Evolutionary conservation across 192 early-diverging fungal species (phyloP).

Genomic region (Globomyces pollinis-pini): DNA sequence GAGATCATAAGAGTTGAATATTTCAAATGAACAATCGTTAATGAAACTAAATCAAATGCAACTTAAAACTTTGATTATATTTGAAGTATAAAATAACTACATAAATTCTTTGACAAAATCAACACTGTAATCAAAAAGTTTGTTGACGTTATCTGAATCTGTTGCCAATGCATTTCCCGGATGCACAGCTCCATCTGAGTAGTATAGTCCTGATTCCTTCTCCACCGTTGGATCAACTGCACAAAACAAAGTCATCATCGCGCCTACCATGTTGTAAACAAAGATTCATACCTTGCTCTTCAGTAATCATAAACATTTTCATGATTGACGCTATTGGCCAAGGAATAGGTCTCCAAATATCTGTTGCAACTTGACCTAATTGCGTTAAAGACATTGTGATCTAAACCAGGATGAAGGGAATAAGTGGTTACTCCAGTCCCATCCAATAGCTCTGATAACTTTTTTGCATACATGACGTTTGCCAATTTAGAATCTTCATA

Average conservation of each 20-base stretch:
- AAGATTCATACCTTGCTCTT: conserved; percentile 7
- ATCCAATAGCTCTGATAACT: neutral
- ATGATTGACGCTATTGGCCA: neutral
- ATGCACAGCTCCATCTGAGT: no score
- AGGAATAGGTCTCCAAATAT: conserved; percentile 10
- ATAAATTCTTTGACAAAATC: no score
- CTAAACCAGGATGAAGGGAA: conserved; percentile 4
- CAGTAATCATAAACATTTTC: conserved; percentile 13
- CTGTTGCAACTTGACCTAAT: conserved; percentile 8
- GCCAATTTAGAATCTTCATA: conserved; percentile 11
- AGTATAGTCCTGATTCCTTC: no score
- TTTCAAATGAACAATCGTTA: no score
- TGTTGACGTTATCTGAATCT: no score
- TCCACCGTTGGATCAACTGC: neutral
- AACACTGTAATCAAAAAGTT: no score
- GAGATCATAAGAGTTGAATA: no score
- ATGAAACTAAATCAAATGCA: no score
- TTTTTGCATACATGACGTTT: conserved; percentile 7
- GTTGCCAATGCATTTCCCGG: no score
- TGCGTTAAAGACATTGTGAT: no score
- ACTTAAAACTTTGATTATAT: no score
- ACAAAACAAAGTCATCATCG: conserved; percentile 13
- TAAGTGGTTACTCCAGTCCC: neutral
- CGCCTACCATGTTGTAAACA: neutral
- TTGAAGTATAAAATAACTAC: no score